phyloP scores from a whole-genome alignment of 2,329 filamentous ascomycete species.

The Hypoxylon sp. region DNA sequence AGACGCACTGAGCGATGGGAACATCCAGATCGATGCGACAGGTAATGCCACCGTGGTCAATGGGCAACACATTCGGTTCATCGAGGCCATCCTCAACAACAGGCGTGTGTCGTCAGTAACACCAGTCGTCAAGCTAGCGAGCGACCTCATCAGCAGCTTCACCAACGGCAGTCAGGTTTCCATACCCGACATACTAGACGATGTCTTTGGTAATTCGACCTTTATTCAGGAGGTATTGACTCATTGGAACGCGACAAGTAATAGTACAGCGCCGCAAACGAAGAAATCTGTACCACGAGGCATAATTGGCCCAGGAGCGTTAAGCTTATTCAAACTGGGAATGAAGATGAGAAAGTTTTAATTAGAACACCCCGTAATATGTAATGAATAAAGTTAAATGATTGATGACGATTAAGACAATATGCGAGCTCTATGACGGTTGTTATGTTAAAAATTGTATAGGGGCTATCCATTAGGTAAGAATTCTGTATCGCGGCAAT shows the following conservation, averaged over 20 bases:
- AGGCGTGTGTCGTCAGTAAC: conserved; percentile 57
- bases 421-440: too few relatives aligned
- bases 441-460: too few relatives aligned
- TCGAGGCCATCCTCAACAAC: conserved; percentile 61
- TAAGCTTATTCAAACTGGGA: conserved; percentile 53
- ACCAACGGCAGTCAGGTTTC: conserved; percentile 50
- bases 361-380: neutral
- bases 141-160: conserved; percentile 58
- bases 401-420: conserved; percentile 1
- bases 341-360: conserved; percentile 47
- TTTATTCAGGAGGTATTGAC: conserved; percentile 57
- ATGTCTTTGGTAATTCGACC: conserved; percentile 59
- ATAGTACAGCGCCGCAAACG: conserved; percentile 20
- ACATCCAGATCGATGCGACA: conserved; percentile 59
- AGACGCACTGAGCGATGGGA: conserved; percentile 57
- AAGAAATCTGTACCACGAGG: conserved; percentile 43
- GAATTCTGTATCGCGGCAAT: too few relatives aligned
- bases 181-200: conserved; percentile 56
- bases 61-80: conserved; percentile 60
- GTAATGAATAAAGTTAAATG: conserved; percentile 2
- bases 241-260: conserved; percentile 54
- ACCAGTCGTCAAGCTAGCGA: conserved; percentile 58
- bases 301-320: conserved; percentile 44
- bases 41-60: conserved; percentile 61
- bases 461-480: too few relatives aligned